A percentile compares a stretch with the other conserved stretches of the same genome.
Evolutionary conservation across 768 basidiomycete species (phyloP).

Genomic region (Mycena vitilis): DNA sequence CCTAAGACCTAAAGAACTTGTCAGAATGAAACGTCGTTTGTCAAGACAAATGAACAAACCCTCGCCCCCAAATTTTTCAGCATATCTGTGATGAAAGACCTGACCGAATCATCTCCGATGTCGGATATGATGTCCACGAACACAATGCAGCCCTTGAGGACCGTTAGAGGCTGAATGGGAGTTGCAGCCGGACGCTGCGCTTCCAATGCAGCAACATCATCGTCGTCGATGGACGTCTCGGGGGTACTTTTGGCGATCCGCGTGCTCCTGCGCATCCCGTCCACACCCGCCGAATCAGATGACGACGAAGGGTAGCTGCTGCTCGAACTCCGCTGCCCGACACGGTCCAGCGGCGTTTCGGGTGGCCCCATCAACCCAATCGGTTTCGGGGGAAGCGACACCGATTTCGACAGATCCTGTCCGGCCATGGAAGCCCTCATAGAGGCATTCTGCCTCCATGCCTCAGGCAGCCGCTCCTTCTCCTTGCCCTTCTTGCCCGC

Average conservation of each 20-base stretch:
- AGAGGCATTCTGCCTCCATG: conserved; percentile 54
- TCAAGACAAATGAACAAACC: conserved; percentile 56
- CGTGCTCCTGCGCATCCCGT: conserved; percentile 46
- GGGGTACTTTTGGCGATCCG: conserved; percentile 44
- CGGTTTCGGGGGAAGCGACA: conserved; percentile 54
- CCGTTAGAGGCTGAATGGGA: conserved; percentile 52
- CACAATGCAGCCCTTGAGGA: conserved; percentile 79
- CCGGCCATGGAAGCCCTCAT: conserved; percentile 69
- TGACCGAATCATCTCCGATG: conserved; percentile 81
- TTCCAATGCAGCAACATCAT: conserved; percentile 36
- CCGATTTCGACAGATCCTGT: conserved; percentile 71
- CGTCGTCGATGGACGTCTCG: conserved; percentile 37
- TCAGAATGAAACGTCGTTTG: conserved; percentile 1
- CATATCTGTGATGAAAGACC: conserved; percentile 86
- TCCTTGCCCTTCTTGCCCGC: conserved; percentile 49
- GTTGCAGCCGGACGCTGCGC: conserved; percentile 35
- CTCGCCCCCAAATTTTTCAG: conserved; percentile 82
- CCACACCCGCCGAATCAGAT: conserved; percentile 33
- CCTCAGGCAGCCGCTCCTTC: conserved; percentile 39
- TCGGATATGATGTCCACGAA: conserved; percentile 92
- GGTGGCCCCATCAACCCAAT: conserved; percentile 60
- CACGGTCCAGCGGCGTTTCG: conserved; percentile 53
- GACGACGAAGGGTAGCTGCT: conserved; percentile 47
- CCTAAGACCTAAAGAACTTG: conserved; percentile 60
- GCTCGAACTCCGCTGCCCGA: conserved; percentile 53